A percentile compares a stretch with the other conserved stretches of the same genome.
Conservation (phyloP, 2,329 filamentous ascomycete genomes). For the Diaporthe vexans region DNA sequence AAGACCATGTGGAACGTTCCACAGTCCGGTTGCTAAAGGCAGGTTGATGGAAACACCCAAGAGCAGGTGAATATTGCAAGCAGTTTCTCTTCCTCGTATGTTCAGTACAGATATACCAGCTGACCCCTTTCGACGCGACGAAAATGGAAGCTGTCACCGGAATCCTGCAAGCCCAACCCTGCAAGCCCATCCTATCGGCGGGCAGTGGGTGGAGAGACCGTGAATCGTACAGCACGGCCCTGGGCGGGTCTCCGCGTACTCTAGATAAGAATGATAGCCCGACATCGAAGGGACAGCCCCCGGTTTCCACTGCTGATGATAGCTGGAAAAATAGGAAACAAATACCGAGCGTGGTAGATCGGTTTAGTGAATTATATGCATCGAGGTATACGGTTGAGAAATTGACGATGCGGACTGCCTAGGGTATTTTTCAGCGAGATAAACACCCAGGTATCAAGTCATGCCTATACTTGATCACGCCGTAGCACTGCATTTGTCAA, state of each 20-base stretch:
- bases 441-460: too few relatives aligned
- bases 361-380: too few relatives aligned
- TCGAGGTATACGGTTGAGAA: neutral
- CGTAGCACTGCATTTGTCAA: neutral
- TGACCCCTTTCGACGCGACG: neutral
- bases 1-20: slow-evolving; percentile 9
- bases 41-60: neutral
- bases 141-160: neutral
- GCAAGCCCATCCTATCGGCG: neutral
- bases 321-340: neutral
- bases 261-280: slow-evolving; percentile 15
- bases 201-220: neutral
- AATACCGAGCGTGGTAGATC: too few relatives aligned
- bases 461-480: neutral
- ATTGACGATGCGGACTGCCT: too few relatives aligned
- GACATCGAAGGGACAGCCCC: neutral
- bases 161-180: neutral
- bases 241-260: neutral
- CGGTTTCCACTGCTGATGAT: neutral
- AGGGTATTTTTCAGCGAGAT: neutral
- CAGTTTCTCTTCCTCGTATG: neutral
- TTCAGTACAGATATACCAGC: neutral
- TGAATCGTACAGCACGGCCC: slow-evolving; percentile 28
- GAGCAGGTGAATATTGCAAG: neutral
- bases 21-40: slow-evolving; percentile 2